Conservation (phyloP, 2,329 filamentous ascomycete species). For the Raffaelea arxii region DNA sequence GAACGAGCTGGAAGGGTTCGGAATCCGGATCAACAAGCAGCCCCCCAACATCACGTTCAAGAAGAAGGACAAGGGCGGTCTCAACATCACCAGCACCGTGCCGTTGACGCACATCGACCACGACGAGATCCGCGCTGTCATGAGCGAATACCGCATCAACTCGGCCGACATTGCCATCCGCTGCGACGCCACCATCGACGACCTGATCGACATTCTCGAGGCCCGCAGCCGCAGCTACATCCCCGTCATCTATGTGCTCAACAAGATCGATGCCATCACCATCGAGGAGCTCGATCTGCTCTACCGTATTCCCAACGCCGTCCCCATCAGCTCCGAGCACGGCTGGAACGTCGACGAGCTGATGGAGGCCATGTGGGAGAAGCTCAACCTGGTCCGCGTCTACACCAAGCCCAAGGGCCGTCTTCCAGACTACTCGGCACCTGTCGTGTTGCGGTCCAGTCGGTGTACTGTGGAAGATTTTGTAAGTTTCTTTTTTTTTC, state of each 20-base stretch:
- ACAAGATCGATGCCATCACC: slow-evolving; percentile 97
- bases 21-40: slow-evolving; percentile 93
- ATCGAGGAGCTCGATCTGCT: slow-evolving; percentile 95
- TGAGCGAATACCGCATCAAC: slow-evolving; percentile 93
- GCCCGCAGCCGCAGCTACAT: slow-evolving; percentile 94
- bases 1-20: slow-evolving; percentile 89
- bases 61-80: slow-evolving; percentile 98
- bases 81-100: slow-evolving; percentile 92
- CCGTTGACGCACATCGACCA: slow-evolving; percentile 86
- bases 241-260: slow-evolving; percentile 96
- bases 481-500: slow-evolving; percentile 55
- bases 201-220: slow-evolving; percentile 91
- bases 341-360: slow-evolving; percentile 98
- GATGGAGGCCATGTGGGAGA: slow-evolving; percentile 96
- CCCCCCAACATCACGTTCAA: slow-evolving; percentile 98
- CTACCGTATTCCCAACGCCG: slow-evolving; percentile 93
- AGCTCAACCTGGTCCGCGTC: slow-evolving; percentile 79
- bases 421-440: slow-evolving; percentile 81
- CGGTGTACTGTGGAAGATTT: slow-evolving; percentile 94
- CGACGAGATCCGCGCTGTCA: slow-evolving; percentile 95
- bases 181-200: slow-evolving; percentile 94
- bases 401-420: slow-evolving; percentile 98
- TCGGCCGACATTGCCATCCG: slow-evolving; percentile 96
- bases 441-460: slow-evolving; percentile 76
- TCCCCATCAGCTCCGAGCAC: slow-evolving; percentile 93